phyloP scores from a whole-genome alignment of 1,284 basidiomycete genomes.

The Cerrena zonata region DNA sequence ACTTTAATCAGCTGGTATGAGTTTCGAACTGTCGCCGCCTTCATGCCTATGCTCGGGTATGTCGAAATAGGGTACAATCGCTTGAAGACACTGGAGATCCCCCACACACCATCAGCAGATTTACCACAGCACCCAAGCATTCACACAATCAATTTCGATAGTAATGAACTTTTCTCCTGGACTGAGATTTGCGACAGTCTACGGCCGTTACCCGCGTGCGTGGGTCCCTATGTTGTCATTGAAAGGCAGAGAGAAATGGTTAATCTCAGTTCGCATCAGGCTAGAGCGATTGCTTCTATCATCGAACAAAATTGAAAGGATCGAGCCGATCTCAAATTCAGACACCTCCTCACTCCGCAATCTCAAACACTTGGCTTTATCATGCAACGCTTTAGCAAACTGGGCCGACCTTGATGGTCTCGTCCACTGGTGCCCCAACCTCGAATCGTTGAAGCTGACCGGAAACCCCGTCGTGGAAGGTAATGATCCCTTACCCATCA shows the following conservation, averaged over 20 bases:
- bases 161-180: slow-evolving; percentile 66
- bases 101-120: slow-evolving; percentile 8
- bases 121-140: slow-evolving; percentile 30
- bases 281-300: slow-evolving; percentile 67
- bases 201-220: slow-evolving; percentile 32
- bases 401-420: slow-evolving; percentile 75
- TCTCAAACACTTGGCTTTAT: slow-evolving; percentile 56
- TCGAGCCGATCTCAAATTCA: slow-evolving; percentile 23
- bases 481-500: slow-evolving; percentile 22
- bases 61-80: slow-evolving; percentile 79
- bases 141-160: slow-evolving; percentile 67
- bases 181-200: slow-evolving; percentile 44
- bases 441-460: slow-evolving; percentile 53
- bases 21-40: slow-evolving; percentile 45
- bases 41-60: slow-evolving; percentile 56
- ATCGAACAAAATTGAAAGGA: slow-evolving; percentile 52
- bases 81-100: slow-evolving; percentile 36
- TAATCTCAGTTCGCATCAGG: slow-evolving; percentile 28
- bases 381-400: slow-evolving; percentile 51
- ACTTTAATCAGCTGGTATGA: slow-evolving; percentile 70
- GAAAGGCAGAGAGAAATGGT: not conserved
- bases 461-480: slow-evolving; percentile 61
- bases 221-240: not conserved
- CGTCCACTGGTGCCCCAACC: slow-evolving; percentile 54
- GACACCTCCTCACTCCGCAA: slow-evolving; percentile 19